Base-by-base conservation (phyloP, 768 basidiomycete genomes). In the Megacollybia marginata region DNA sequence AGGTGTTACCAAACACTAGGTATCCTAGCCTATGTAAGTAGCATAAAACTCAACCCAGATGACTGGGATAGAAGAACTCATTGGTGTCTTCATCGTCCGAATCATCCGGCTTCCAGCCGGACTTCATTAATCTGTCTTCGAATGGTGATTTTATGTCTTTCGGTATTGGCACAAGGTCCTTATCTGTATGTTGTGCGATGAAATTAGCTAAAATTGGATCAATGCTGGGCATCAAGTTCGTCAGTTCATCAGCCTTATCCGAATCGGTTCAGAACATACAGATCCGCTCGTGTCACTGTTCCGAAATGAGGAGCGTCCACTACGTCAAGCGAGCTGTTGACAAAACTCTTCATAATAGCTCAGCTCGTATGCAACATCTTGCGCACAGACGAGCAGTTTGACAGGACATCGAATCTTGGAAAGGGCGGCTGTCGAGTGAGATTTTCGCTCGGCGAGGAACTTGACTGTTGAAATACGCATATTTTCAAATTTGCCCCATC, bases 321-420 rank as follows among this genome's bases (percentile, higher is more conserved):
- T 11, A 63, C 54, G 36, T 44, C 33, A 18, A 63, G 44, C n/a
- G 48, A 44, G 8, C 43, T 51, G 54, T 10, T 48, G 45, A 49
- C 51, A 48, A 33, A 62, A 50, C 20, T 50, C 50, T 34, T 56
- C 38, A 9, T 53, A 42, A 35, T 55, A 47, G 46, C 48, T 55
- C 34, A 60, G 28, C 15, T 51, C 46, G 32, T 56, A 61, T 33
- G 59, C 60, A 51, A 66, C 58, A 47, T 65, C 64, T 46, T 60
- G 57, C 10, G 54, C 38, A 36, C 60, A 58, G 43, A 61, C 58
- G 33, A 62, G 55, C 8, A 64, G 43, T 23, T 54, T 52, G 20
- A 64, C 52, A 23, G 61, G 62, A 44, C 54, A 58, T n/a, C 40
- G 45, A 10, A 62, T 54, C 52, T 55, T 48, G 31, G 31, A 47